Conservation (phyloP, 2,329 filamentous ascomycete species). For the Fusarium piperis region DNA sequence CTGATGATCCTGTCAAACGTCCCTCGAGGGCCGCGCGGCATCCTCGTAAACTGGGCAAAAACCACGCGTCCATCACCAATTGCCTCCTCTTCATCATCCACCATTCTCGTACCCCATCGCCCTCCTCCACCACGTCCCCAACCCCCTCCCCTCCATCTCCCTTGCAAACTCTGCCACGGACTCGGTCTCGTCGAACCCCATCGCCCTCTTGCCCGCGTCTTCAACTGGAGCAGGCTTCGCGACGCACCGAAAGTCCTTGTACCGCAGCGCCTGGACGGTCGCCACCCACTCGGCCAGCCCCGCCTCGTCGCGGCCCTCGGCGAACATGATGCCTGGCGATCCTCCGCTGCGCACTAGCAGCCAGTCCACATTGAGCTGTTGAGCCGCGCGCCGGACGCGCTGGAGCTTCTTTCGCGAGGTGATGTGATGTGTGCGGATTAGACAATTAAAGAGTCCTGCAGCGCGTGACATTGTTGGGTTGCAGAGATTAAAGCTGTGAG, state of each 20-base stretch:
- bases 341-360: slow-evolving; percentile 74
- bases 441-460: slow-evolving; percentile 39
- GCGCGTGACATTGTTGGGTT: slow-evolving; percentile 30
- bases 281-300: slow-evolving; percentile 71
- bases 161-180: slow-evolving; percentile 72
- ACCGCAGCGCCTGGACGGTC: slow-evolving; percentile 70
- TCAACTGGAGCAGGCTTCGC: slow-evolving; percentile 47
- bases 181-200: slow-evolving; percentile 64
- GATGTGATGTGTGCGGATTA: slow-evolving; percentile 84
- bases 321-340: slow-evolving; percentile 82
- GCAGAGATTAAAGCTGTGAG: not conserved
- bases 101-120: slow-evolving; percentile 67
- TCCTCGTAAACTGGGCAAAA: not conserved
- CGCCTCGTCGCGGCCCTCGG: slow-evolving; percentile 65
- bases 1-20: not conserved
- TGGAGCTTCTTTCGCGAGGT: slow-evolving; percentile 78
- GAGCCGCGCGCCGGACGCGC: slow-evolving; percentile 69
- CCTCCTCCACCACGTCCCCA: slow-evolving; percentile 73
- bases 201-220: slow-evolving; percentile 3
- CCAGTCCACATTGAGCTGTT: slow-evolving; percentile 64
- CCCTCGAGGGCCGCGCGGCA: slow-evolving; percentile 20
- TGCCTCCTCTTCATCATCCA: not conserved
- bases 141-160: slow-evolving; percentile 67
- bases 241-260: slow-evolving; percentile 77
- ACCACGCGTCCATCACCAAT: not conserved